These are phyloP conservation scores for Hypoxylon perforatum DNA, from an alignment of 495 filamentous ascomycete species.

Conservation along the genomic window DNA sequence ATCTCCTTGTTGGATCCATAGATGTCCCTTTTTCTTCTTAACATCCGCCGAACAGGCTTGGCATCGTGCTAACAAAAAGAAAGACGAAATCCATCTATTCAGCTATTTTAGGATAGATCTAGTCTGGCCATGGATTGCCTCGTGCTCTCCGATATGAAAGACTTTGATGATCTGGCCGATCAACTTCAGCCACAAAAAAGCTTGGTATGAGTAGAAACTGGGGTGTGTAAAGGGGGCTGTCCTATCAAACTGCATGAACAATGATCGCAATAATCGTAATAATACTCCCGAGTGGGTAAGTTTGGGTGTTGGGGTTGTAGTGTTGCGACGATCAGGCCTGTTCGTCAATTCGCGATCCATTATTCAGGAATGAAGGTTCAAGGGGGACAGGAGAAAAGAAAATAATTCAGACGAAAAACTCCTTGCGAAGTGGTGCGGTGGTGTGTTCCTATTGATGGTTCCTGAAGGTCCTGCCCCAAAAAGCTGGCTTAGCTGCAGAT, in stretches of 20 bases:
- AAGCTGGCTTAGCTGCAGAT: conserved; percentile 34
- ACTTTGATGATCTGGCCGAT: conserved; percentile 35
- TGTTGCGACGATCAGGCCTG: conserved; percentile 32
- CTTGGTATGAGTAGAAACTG: conserved; percentile 36
- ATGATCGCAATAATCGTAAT: conserved; percentile 30
- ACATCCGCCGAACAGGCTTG: not conserved
- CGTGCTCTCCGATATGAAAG: not conserved
- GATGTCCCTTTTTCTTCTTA: not conserved
- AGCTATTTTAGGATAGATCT: not conserved
- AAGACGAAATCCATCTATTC: not conserved
- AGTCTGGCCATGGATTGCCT: not conserved
- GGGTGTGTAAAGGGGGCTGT: conserved; percentile 11
- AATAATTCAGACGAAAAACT: conserved; percentile 23
- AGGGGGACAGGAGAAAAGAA: conserved; percentile 19
- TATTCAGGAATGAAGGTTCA: conserved; percentile 29
- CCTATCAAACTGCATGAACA: conserved; percentile 31
- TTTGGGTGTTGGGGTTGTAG: conserved; percentile 17
- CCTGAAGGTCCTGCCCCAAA: conserved; percentile 11
- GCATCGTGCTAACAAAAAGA: not conserved
- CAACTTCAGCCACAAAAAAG: conserved; percentile 30
- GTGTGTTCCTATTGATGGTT: conserved; percentile 39
- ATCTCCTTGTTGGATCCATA: not conserved
- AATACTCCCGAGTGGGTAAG: conserved; percentile 27
- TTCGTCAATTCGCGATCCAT: conserved; percentile 3
- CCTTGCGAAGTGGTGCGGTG: conserved; percentile 1